Conservation (phyloP, 805 yeast species). For the Kurtzmaniella cleridarum region DNA sequence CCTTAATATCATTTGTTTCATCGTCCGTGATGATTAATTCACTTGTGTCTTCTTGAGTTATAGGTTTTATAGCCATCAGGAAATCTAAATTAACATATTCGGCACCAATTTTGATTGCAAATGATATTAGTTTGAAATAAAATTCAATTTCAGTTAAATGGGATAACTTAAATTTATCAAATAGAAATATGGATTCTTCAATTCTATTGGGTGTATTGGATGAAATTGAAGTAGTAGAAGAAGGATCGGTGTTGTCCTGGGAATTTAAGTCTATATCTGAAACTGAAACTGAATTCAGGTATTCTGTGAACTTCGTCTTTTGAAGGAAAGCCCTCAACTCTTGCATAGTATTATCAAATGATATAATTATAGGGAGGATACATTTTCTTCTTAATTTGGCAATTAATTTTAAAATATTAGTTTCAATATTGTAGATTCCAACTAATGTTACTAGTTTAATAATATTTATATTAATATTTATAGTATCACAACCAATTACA, state of each 20-base stretch:
- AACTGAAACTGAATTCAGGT: no score
- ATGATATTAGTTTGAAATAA: slow-evolving; percentile 4
- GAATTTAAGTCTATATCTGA: no score
- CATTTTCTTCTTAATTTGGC: slow-evolving; percentile 7
- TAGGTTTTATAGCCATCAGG: not conserved
- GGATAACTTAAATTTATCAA: no score
- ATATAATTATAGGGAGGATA: not conserved
- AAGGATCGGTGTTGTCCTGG: no score
- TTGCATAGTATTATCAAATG: no score
- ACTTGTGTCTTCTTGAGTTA: not conserved
- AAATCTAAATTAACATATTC: slow-evolving; percentile 7
- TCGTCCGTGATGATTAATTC: slow-evolving; percentile 1
- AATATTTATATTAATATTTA: slow-evolving; percentile 8
- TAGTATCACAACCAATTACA: slow-evolving; percentile 8
- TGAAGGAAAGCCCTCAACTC: no score
- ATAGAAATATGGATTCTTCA: no score
- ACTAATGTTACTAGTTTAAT: slow-evolving; percentile 1
- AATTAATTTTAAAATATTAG: slow-evolving; percentile 5
- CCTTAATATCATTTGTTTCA: slow-evolving; percentile 1
- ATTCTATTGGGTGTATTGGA: no score
- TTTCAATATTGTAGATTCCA: slow-evolving; percentile 2
- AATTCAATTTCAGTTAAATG: not conserved
- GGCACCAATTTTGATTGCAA: slow-evolving; percentile 4
- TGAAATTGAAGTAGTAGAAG: no score
- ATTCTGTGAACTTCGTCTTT: no score